These are phyloP conservation scores for Trametes polyzona DNA, from an alignment of 1,284 basidiomycete species.

Conservation along the genomic window DNA sequence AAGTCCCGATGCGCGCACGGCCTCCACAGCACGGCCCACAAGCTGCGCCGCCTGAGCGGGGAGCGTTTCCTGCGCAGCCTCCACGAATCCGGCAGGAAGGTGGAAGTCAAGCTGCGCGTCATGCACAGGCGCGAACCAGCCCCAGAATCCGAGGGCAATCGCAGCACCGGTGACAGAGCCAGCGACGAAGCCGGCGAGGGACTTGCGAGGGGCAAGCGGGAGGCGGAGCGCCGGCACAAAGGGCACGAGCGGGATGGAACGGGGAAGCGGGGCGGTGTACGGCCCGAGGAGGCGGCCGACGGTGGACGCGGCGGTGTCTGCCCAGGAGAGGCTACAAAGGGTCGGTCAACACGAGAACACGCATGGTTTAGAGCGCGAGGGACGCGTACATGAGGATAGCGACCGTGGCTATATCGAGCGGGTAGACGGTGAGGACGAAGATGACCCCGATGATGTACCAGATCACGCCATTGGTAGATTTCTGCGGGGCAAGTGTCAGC, in stretches of 20 bases:
- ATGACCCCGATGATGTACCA: slow-evolving; percentile 96
- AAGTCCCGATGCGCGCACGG: slow-evolving; percentile 3
- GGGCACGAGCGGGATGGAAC: slow-evolving; percentile 62
- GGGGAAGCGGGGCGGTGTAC: slow-evolving; percentile 77
- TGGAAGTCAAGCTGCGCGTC: slow-evolving; percentile 41
- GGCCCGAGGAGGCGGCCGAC: slow-evolving; percentile 87
- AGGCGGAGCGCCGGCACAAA: slow-evolving; percentile 60
- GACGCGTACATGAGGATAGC: slow-evolving; percentile 82
- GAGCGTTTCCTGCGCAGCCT: slow-evolving; percentile 7
- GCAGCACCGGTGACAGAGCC: slow-evolving; percentile 78
- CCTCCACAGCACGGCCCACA: slow-evolving; percentile 16
- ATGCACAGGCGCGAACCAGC: slow-evolving; percentile 52
- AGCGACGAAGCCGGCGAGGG: slow-evolving; percentile 87
- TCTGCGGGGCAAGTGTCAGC: slow-evolving; percentile 41
- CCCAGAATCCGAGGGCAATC: slow-evolving; percentile 84
- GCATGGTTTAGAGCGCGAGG: neutral
- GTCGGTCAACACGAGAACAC: neutral
- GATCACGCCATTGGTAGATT: slow-evolving; percentile 85
- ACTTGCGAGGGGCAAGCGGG: slow-evolving; percentile 84
- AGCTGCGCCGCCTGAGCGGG: slow-evolving; percentile 1
- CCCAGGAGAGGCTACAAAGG: slow-evolving; percentile 84
- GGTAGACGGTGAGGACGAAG: slow-evolving; percentile 79
- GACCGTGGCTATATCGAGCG: slow-evolving; percentile 86
- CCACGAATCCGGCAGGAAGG: slow-evolving; percentile 22
- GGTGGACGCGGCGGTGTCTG: slow-evolving; percentile 94